phyloP scores from a whole-genome alignment of 2,329 filamentous ascomycete species.

The Coleophoma crateriformis region DNA sequence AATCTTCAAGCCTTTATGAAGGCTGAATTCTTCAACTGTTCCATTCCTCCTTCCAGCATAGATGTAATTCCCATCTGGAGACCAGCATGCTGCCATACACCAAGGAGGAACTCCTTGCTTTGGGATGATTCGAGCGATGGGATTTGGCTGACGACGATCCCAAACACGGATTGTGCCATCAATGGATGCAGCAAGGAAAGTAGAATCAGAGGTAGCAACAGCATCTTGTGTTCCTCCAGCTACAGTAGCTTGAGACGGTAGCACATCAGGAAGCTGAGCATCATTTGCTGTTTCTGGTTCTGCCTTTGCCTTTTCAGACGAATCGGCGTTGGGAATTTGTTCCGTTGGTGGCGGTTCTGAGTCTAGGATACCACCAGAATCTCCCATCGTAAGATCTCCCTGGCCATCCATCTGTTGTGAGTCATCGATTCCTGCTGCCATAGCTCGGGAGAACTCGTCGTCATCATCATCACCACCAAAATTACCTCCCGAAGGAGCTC shows the following conservation, averaged over 20 bases:
- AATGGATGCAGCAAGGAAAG: conserved; percentile 83
- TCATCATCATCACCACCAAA: conserved; percentile 73
- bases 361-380: conserved; percentile 6
- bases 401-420: conserved; percentile 17
- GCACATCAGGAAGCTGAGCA: conserved; percentile 11
- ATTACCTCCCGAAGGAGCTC: conserved; percentile 45
- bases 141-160: conserved; percentile 73
- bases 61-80: conserved; percentile 88
- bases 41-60: conserved; percentile 86
- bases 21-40: conserved; percentile 88
- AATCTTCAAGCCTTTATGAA: conserved; percentile 73
- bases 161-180: conserved; percentile 89
- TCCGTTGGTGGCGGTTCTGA: conserved; percentile 5
- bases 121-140: conserved; percentile 74
- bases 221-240: conserved; percentile 40
- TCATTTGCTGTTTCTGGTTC: conserved; percentile 1
- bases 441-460: conserved; percentile 71
- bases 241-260: conserved; percentile 5
- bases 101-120: conserved; percentile 78
- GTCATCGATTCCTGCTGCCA: conserved; percentile 43
- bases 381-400: conserved; percentile 20
- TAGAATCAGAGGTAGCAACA: conserved; percentile 63
- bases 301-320: not conserved
- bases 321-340: conserved; percentile 19
- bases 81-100: conserved; percentile 98